These are phyloP conservation scores for Boletus edulis DNA, from an alignment of 768 basidiomycete genomes.

Conservation along the genomic window DNA sequence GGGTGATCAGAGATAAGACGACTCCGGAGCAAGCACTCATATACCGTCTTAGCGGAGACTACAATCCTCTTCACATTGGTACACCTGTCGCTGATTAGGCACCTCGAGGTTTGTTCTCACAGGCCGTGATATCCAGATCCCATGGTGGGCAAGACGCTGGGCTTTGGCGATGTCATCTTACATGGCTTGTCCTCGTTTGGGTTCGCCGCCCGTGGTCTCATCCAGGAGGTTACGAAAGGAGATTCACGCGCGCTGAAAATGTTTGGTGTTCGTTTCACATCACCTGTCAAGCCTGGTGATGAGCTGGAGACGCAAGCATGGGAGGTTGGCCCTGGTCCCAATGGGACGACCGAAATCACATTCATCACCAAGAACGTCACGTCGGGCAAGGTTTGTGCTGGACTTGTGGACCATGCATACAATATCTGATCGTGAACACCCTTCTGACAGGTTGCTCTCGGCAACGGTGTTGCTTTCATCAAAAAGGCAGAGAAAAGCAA, in stretches of 20 bases:
- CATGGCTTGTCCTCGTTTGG: conserved; percentile 84
- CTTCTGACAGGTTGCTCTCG: conserved; percentile 44
- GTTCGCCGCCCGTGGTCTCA: conserved; percentile 74
- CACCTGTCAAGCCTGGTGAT: conserved; percentile 83
- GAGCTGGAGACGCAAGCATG: conserved; percentile 74
- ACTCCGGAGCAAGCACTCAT: conserved; percentile 64
- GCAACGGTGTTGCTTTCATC: conserved; percentile 63
- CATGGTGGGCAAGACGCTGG: conserved; percentile 61
- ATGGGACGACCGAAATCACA: conserved; percentile 55
- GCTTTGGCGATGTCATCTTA: conserved; percentile 83
- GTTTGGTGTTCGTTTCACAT: conserved; percentile 75
- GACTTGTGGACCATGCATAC: background rate
- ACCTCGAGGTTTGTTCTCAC: background rate
- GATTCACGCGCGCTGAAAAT: conserved; percentile 61
- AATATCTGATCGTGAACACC: background rate
- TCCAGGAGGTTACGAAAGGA: conserved; percentile 58
- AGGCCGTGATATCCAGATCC: conserved; percentile 50
- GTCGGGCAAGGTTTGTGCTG: conserved; percentile 50
- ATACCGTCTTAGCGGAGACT: conserved; percentile 76
- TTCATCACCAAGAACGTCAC: conserved; percentile 61
- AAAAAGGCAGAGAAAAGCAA: conserved; percentile 48
- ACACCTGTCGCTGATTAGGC: conserved; percentile 6
- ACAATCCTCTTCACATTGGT: conserved; percentile 79
- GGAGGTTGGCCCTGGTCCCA: conserved; percentile 68
- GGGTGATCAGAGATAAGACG: conserved; percentile 59